These are phyloP conservation scores for Penicillium nucicola DNA, from an alignment of 495 filamentous ascomycete genomes.

Conservation along the genomic window DNA sequence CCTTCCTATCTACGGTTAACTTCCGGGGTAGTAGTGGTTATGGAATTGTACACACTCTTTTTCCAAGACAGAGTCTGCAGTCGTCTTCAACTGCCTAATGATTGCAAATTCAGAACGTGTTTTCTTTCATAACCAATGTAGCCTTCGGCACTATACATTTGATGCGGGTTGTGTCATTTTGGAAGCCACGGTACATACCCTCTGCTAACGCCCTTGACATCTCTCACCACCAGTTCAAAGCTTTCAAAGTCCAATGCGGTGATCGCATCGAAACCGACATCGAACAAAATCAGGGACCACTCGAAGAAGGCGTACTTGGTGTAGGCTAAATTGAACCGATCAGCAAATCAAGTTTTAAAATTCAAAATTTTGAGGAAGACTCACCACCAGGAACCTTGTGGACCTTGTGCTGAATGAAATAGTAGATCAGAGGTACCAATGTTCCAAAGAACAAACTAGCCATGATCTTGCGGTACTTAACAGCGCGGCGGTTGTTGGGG, in stretches of 20 bases:
- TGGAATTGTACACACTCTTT: conserved; percentile 69
- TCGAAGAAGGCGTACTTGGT: conserved; percentile 99
- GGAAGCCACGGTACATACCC: conserved; percentile 99
- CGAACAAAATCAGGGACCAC: conserved; percentile 91
- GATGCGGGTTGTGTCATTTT: conserved; percentile 57
- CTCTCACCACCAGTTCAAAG: conserved; percentile 84
- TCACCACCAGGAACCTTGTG: conserved; percentile 91
- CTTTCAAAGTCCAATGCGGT: conserved; percentile 92
- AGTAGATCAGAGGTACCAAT: conserved; percentile 88
- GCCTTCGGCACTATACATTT: conserved; percentile 50
- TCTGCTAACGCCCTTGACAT: conserved; percentile 88
- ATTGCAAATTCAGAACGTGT: conserved; percentile 46
- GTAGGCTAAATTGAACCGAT: conserved; percentile 61
- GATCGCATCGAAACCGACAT: conserved; percentile 95
- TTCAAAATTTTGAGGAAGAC: conserved; percentile 16
- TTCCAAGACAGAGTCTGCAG: conserved; percentile 75
- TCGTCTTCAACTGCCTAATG: conserved; percentile 55
- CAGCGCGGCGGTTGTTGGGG: conserved; percentile 76
- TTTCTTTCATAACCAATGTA: conserved; percentile 30
- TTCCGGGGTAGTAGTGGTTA: conserved; percentile 9
- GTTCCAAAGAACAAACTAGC: conserved; percentile 86
- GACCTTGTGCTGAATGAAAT: conserved; percentile 98
- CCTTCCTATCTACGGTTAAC: conserved; percentile 63
- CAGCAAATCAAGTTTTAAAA: not conserved
- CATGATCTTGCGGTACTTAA: conserved; percentile 86